Evolutionary conservation across 441 rosid species (phyloP).

Genomic region (Raphanus hybrid): DNA sequence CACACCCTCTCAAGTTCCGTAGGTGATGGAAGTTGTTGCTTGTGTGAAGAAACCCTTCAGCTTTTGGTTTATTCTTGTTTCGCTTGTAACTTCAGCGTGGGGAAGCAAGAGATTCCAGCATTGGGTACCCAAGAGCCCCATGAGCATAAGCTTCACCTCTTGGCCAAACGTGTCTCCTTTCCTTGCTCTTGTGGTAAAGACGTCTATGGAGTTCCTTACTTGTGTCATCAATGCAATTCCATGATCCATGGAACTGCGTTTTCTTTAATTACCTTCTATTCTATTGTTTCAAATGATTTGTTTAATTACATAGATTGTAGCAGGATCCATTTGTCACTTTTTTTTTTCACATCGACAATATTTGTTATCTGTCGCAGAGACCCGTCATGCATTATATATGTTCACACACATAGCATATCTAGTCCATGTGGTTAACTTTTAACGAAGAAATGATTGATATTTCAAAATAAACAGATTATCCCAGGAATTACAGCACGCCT

Average conservation of each 20-base stretch:
- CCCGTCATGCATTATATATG: too few species aligned
- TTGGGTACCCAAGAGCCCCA: conserved; percentile 14
- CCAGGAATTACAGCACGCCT: conserved; percentile 30
- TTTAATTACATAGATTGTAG: too few species aligned
- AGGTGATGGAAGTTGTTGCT: background rate
- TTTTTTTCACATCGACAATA: background rate
- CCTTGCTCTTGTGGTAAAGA: conserved; percentile 45
- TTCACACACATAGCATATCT: too few species aligned
- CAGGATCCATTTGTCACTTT: background rate
- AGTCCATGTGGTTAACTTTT: background rate
- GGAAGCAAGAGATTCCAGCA: conserved; percentile 13
- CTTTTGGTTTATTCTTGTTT: background rate
- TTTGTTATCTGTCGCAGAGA: too few species aligned
- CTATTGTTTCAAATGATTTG: background rate
- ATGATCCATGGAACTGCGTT: conserved; percentile 24
- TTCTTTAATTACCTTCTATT: background rate
- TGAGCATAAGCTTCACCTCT: conserved; percentile 22
- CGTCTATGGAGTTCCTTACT: conserved; percentile 52
- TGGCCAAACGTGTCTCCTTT: conserved; percentile 23
- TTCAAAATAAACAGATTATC: conserved; percentile 29
- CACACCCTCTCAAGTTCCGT: conserved; percentile 33
- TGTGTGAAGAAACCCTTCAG: background rate
- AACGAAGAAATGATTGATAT: background rate
- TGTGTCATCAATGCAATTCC: conserved; percentile 36
- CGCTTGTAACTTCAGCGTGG: conserved; percentile 20